These are phyloP conservation scores for Miamiensis avidus DNA, from an alignment of 169 alveolate species.

Conservation along the genomic window DNA sequence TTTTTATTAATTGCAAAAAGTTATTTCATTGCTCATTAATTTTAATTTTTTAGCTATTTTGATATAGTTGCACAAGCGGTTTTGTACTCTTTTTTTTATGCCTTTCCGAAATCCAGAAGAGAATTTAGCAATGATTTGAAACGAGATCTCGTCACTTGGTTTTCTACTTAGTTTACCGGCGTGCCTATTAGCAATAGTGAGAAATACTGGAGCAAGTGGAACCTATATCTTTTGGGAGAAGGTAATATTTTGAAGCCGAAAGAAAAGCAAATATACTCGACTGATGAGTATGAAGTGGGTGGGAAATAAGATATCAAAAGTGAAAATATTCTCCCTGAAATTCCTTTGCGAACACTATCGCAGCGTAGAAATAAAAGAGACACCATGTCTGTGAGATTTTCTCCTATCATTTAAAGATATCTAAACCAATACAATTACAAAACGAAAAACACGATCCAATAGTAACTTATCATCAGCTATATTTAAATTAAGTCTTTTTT, in stretches of 20 bases:
- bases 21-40: neutral
- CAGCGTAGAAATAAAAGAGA: slow-evolving; percentile 43
- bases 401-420: slow-evolving; percentile 37
- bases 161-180: slow-evolving; percentile 37
- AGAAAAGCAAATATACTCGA: slow-evolving; percentile 6
- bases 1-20: neutral
- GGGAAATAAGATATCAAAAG: too few relatives aligned
- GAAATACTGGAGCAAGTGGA: slow-evolving; percentile 40
- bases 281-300: neutral
- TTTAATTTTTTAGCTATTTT: slow-evolving; percentile 11
- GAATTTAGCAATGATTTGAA: slow-evolving; percentile 46
- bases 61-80: slow-evolving; percentile 48
- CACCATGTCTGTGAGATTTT: slow-evolving; percentile 37
- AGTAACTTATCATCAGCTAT: neutral
- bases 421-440: slow-evolving; percentile 27
- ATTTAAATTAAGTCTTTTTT: too few relatives aligned
- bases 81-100: slow-evolving; percentile 46
- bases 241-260: slow-evolving; percentile 36
- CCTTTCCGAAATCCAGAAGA: slow-evolving; percentile 47
- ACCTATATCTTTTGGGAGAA: slow-evolving; percentile 41
- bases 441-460: slow-evolving; percentile 13
- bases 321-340: neutral
- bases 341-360: neutral
- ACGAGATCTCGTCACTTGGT: slow-evolving; percentile 26
- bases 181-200: slow-evolving; percentile 34